Evolutionary conservation across 1,139 yeast species (phyloP).

Genomic region (Yamadazyma taylorii): DNA sequence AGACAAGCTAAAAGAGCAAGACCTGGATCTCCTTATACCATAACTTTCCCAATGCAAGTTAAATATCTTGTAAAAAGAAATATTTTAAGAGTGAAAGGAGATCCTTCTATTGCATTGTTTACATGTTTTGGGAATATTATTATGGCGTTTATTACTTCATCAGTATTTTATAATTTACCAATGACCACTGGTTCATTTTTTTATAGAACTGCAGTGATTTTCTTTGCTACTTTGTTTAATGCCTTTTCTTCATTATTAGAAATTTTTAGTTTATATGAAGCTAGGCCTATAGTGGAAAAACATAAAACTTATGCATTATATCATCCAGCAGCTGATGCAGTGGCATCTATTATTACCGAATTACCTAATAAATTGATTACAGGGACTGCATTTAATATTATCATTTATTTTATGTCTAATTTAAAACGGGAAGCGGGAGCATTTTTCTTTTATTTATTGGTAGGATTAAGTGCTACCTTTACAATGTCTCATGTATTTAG

Average conservation of each 20-base stretch:
- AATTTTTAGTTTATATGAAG: conserved; percentile 54
- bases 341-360: conserved; percentile 56
- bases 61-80: conserved; percentile 28
- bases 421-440: conserved; percentile 56
- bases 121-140: conserved; percentile 26
- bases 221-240: conserved; percentile 57
- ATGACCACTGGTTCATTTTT: conserved; percentile 52
- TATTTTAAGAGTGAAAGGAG: conserved; percentile 27
- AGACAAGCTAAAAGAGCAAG: conserved; percentile 27
- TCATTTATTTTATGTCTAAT: conserved; percentile 56
- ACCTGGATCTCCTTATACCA: conserved; percentile 32
- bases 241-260: conserved; percentile 60
- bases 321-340: conserved; percentile 63
- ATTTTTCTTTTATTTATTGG: conserved; percentile 52
- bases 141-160: conserved; percentile 39
- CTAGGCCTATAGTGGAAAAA: conserved; percentile 60
- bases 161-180: conserved; percentile 54
- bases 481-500: conserved; percentile 61
- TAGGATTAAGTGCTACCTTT: conserved; percentile 43
- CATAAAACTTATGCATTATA: conserved; percentile 54
- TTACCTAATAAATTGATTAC: conserved; percentile 52
- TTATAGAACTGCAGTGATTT: conserved; percentile 56
- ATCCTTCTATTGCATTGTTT: conserved; percentile 30
- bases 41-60: conserved; percentile 35
- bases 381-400: conserved; percentile 43